A percentile compares a stretch with the other conserved stretches of the same genome.
phyloP scores from a whole-genome alignment of 225 moss, liverwort and hornwort species.

The Neckera pumila region DNA sequence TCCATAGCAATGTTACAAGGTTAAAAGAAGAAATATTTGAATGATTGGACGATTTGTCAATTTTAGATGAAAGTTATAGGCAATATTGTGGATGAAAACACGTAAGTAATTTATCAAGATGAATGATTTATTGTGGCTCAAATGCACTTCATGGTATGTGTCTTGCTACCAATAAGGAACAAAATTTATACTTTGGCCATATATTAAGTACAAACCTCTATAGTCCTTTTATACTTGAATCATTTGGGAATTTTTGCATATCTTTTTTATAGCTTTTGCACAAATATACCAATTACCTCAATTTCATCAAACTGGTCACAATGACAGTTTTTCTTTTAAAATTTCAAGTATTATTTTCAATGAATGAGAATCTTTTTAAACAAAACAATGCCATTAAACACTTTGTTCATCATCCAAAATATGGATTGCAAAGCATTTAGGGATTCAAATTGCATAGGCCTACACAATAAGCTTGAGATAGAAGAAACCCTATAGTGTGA shows the following conservation, averaged over 20 bases:
- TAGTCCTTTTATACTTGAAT: neutral
- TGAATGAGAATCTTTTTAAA: neutral
- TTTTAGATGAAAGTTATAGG: neutral
- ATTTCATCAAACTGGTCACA: neutral
- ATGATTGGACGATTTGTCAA: neutral
- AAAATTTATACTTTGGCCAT: neutral
- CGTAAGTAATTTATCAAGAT: neutral
- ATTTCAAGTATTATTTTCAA: neutral
- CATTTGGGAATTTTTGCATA: neutral
- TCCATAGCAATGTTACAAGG: fast-evolving
- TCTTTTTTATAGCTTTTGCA: neutral
- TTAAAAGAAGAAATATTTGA: neutral
- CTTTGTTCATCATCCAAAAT: neutral
- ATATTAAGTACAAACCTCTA: neutral
- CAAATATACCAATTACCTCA: neutral
- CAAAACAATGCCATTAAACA: neutral
- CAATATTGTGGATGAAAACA: neutral
- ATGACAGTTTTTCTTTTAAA: neutral
- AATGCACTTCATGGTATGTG: neutral
- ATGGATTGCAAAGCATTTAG: too few relatives aligned
- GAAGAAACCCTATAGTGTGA: neutral
- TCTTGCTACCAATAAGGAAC: neutral
- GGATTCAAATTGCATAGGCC: neutral
- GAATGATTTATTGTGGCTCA: neutral
- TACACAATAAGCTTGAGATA: neutral